Evolutionary conservation across 306 rosid genomes (phyloP).

Genomic region (Acacia acuminata): DNA sequence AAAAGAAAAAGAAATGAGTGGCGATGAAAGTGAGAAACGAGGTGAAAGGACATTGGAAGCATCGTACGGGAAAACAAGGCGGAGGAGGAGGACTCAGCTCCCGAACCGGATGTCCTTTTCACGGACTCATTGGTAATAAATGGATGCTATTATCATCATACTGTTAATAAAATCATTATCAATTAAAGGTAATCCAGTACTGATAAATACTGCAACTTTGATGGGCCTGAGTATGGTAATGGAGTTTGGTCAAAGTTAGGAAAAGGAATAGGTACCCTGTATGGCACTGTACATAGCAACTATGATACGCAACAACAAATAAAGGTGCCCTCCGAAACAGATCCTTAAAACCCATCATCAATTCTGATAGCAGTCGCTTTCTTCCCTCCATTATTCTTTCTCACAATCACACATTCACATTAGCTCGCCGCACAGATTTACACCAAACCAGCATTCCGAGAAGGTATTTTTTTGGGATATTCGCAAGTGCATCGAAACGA

Average conservation of each 20-base stretch:
- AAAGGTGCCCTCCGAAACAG: background rate
- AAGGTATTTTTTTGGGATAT: background rate
- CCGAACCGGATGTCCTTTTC: background rate
- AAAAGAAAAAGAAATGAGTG: background rate
- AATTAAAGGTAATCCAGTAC: slow-evolving; percentile 21
- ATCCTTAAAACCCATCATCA: slow-evolving; percentile 22
- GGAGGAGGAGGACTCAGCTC: background rate
- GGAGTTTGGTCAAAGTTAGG: slow-evolving; percentile 67
- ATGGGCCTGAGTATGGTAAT: slow-evolving; percentile 16
- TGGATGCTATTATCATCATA: background rate
- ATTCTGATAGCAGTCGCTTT: slow-evolving; percentile 36
- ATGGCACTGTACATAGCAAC: slow-evolving; percentile 36
- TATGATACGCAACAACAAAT: slow-evolving; percentile 33
- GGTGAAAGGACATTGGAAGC: slow-evolving; percentile 35
- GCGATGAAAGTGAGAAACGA: slow-evolving; percentile 24
- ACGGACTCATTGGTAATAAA: background rate
- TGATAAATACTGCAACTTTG: slow-evolving; percentile 15
- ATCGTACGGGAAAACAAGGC: slow-evolving; percentile 28
- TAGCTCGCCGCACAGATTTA: slow-evolving; percentile 15
- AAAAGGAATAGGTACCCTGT: slow-evolving; percentile 34
- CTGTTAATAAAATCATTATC: slow-evolving; percentile 4
- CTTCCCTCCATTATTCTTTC: slow-evolving; percentile 19
- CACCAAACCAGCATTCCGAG: slow-evolving; percentile 21
- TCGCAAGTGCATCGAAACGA: background rate
- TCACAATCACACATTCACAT: background rate